Base-by-base conservation (phyloP, 2,329 filamentous ascomycete genomes). In the Thermothelomyces thermophilus region DNA sequence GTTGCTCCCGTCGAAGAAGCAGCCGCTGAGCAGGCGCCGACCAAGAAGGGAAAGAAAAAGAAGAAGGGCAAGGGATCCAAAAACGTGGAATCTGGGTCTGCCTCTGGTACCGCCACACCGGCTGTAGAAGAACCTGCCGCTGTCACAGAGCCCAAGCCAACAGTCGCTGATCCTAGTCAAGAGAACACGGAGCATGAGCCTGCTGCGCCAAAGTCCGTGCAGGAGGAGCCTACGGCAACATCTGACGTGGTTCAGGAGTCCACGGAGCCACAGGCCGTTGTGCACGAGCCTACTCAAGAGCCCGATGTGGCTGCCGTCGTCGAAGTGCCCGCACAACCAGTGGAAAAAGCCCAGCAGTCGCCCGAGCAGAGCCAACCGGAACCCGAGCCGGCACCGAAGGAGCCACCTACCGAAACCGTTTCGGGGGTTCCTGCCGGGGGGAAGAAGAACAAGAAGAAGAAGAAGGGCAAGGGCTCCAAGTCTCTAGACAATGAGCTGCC, bases 21-120 rank as follows among this genome's bases (percentile, higher is more conserved):
- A 1, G 41, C n/a, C 5, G 40, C 39, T n/a, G 44, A 48, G 14
- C 37, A 47, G n/a, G 13, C 24, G 19, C 20, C 42, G 22, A 10
- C 56, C 16, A 63, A 64, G 52, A 64, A 64, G 50, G 55, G 55
- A 34, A 68, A 68, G 57, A 65, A 68, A 62, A 72, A 68, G 43
- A 67, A 66, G 55, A 66, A 62, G 41, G 42, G 46, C 41, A 62
- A 62, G 50, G 54, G 55, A 13, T 42, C 43, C 26, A 33, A 37
- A 30, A 41, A 30, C 20, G 37, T 16, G n/a, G 48, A 46, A 24
- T 22, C 34, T 5, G 49, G 50, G 35, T 17, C 48, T 13, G 33
- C 41, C 30, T 50, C 46, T 39, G 28, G 28, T 28, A 33, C 35
- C 3, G 41, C 30, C 24, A 41, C 41, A 2, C 30, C 35, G 2